Conservation (phyloP, 352 stramenopile genomes). For the Globisporangium yorkense region DNA sequence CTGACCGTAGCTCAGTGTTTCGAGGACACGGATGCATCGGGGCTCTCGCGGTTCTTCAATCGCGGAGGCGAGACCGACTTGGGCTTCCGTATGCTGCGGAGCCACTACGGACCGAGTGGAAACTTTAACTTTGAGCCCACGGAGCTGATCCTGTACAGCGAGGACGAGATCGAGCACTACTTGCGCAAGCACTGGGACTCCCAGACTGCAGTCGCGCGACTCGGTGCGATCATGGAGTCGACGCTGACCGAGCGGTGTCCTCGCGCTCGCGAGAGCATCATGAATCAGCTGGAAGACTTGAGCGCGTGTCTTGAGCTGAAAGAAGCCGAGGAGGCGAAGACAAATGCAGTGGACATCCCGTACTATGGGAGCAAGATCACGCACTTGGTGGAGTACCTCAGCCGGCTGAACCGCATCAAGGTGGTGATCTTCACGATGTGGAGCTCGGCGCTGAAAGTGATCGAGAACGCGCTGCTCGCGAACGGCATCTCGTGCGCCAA, state of each 20-base stretch:
- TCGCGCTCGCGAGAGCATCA: conserved; percentile 29
- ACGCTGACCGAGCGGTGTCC: conserved; percentile 59
- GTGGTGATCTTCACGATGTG: conserved; percentile 87
- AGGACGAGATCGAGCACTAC: conserved; percentile 65
- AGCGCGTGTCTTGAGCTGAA: conserved; percentile 44
- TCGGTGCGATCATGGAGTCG: conserved; percentile 49
- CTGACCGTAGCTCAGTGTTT: conserved; percentile 45
- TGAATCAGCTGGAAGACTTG: conserved; percentile 47
- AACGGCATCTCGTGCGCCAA: conserved; percentile 56
- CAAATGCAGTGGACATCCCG: conserved; percentile 17
- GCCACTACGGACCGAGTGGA: conserved; percentile 35
- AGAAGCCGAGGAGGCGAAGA: conserved; percentile 15
- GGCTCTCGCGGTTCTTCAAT: conserved; percentile 42
- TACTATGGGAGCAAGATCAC: conserved; percentile 75
- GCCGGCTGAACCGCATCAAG: conserved; percentile 39
- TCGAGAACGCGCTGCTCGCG: conserved; percentile 52
- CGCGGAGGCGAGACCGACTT: conserved; percentile 36
- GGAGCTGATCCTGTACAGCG: conserved; percentile 55
- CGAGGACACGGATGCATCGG: conserved; percentile 32
- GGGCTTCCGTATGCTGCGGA: conserved; percentile 66
- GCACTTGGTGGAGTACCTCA: conserved; percentile 60
- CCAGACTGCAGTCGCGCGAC: conserved; percentile 26
- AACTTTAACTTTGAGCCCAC: conserved; percentile 38
- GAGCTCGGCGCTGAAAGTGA: conserved; percentile 50
- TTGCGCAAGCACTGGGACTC: conserved; percentile 51